Base-by-base conservation (phyloP, 805 yeast species). In the Lachancea meyersii region DNA sequence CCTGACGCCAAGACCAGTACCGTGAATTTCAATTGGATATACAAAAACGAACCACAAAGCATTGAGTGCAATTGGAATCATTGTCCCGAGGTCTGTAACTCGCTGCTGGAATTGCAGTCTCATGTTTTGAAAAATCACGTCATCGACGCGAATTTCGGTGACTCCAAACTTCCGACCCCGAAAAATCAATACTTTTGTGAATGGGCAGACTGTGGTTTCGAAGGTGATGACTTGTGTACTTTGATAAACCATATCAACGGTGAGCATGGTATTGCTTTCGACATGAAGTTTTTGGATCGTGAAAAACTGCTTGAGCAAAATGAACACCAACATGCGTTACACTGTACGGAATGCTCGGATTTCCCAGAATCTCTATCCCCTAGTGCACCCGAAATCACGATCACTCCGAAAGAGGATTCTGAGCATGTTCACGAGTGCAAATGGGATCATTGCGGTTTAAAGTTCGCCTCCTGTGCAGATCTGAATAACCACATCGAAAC, bases 181-280 rank as follows among this genome's bases (percentile, higher is more conserved):
- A 42, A 41, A 36, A 26, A 17, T 41, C n/a, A n/a, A n/a, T 43
- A 22, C 22, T 31, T 37, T 2, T 88, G 96, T 65, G 86, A 80
- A 54, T 87, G 95, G 96, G 64, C 69, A 43, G 72, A 79, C 41
- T 88, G 96, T 70, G 65, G 73, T 33, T 85, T 71, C 55, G 66
- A 68, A 17, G 71, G 82, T 22, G 57, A 64, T 14, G 79, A 78
- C 51, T 55, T 81, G 36, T 67, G 77, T 23, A 58, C 72, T 5
- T 64, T 88, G 23, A 61, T 84, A 9, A 66, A 71, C 32, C 96
- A 87, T 63, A 65, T 80, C 38, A 75, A 77, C 38, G 60, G 65
- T 1, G 53, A 54, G 6, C 82, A 77, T 47, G 73, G 72, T 18
- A 55, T 65, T 3, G 57, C 60, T 23, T 60, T 61, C 33, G 61